Evolutionary conservation across 768 basidiomycete genomes (phyloP).

Genomic region (Suillus lakei): DNA sequence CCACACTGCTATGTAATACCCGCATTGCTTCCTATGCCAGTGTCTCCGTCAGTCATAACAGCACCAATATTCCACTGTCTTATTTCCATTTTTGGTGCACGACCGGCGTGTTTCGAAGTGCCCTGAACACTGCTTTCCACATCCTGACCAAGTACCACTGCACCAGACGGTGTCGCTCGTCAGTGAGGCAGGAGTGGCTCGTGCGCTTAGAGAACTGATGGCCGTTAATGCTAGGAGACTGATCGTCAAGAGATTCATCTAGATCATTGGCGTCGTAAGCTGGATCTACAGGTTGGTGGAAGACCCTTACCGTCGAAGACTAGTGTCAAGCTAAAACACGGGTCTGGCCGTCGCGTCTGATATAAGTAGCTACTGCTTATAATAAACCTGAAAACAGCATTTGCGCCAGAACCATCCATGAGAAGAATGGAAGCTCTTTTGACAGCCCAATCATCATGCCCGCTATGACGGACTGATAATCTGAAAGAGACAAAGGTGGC

Average conservation of each 20-base stretch:
- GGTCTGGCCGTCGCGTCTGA: background rate
- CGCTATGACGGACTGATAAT: background rate
- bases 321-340: background rate
- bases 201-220: background rate
- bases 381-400: constrained; percentile 3
- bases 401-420: background rate
- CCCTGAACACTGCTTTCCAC: constrained; percentile 10
- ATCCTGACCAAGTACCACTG: constrained; percentile 15
- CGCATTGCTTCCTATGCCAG: background rate
- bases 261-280: background rate
- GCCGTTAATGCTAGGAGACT: background rate
- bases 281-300: background rate
- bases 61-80: constrained; percentile 18
- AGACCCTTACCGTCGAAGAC: background rate
- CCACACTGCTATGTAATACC: background rate
- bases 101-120: constrained; percentile 16
- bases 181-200: background rate
- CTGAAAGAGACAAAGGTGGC: background rate
- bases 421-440: constrained; percentile 3
- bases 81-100: constrained; percentile 10
- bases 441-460: background rate
- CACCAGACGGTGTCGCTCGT: constrained; percentile 11
- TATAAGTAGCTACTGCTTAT: constrained; percentile 3
- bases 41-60: constrained; percentile 9
- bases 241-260: background rate